A percentile compares a stretch with the other conserved stretches of the same genome.
Evolutionary conservation across 2,329 filamentous ascomycete species (phyloP).

Genomic region (Diaporthe citri): DNA sequence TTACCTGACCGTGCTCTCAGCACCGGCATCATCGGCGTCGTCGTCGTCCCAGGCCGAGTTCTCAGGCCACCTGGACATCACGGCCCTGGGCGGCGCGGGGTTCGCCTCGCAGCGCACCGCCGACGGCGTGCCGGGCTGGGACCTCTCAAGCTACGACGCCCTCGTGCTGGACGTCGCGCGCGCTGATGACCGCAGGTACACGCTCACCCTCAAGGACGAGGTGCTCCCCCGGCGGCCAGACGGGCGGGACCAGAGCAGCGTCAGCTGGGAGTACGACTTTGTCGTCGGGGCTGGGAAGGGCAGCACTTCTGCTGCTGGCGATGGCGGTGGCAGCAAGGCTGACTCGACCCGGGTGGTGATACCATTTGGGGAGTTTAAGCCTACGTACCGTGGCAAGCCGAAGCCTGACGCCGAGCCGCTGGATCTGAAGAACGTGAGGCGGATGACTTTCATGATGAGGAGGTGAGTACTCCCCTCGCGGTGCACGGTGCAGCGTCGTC

Average conservation of each 20-base stretch:
- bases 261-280: constrained; percentile 84
- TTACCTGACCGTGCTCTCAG: constrained; percentile 51
- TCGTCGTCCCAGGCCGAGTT: constrained; percentile 51
- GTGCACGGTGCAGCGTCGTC: neutral
- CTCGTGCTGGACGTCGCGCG: constrained; percentile 71
- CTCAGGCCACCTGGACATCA: constrained; percentile 71
- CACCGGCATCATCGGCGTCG: neutral
- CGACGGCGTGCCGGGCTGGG: constrained; percentile 34
- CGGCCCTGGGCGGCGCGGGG: constrained; percentile 78
- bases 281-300: neutral
- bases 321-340: constrained; percentile 44
- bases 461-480: constrained; percentile 65
- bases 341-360: constrained; percentile 62
- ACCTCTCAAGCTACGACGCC: constrained; percentile 54
- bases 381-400: constrained; percentile 80
- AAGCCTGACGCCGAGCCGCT: constrained; percentile 71
- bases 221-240: constrained; percentile 68
- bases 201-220: constrained; percentile 80
- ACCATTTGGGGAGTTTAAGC: constrained; percentile 73
- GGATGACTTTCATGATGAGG: constrained; percentile 83
- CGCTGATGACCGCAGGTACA: constrained; percentile 77
- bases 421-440: constrained; percentile 70
- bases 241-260: constrained; percentile 77
- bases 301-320: constrained; percentile 38
- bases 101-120: constrained; percentile 84